Conservation (phyloP, 192 early-diverging fungal genomes). For the Pecoramyces ruminantium region DNA sequence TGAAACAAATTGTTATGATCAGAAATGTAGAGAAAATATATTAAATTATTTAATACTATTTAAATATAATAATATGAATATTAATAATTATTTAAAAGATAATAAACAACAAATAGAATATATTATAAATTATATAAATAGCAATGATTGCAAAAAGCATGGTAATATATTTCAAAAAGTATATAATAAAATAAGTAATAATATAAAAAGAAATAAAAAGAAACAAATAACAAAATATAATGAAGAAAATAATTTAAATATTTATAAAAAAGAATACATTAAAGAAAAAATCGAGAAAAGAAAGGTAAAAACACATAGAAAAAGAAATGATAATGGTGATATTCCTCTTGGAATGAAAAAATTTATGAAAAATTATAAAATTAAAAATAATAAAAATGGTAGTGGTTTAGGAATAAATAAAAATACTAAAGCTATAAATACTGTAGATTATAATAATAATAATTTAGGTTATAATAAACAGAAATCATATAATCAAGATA, state of each 20-base stretch:
- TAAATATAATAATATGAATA: background rate
- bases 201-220: background rate
- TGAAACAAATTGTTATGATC: background rate
- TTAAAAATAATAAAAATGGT: background rate
- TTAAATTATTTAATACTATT: background rate
- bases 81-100: background rate
- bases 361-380: background rate
- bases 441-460: too few species aligned
- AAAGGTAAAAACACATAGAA: background rate
- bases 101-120: background rate
- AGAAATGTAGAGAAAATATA: background rate
- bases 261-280: background rate
- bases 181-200: background rate
- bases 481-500: too few species aligned
- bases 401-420: too few species aligned
- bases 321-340: background rate
- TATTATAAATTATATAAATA: background rate
- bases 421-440: too few species aligned
- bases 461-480: too few species aligned
- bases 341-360: background rate
- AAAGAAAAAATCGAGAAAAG: background rate
- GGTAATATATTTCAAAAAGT: background rate
- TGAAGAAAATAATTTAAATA: background rate
- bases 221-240: background rate
- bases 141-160: background rate